Percentiles rank a stretch among this genome's conserved stretches.
Evolutionary conservation across 257 asterid species (phyloP).

Genomic region (Fraxinus anomala): DNA sequence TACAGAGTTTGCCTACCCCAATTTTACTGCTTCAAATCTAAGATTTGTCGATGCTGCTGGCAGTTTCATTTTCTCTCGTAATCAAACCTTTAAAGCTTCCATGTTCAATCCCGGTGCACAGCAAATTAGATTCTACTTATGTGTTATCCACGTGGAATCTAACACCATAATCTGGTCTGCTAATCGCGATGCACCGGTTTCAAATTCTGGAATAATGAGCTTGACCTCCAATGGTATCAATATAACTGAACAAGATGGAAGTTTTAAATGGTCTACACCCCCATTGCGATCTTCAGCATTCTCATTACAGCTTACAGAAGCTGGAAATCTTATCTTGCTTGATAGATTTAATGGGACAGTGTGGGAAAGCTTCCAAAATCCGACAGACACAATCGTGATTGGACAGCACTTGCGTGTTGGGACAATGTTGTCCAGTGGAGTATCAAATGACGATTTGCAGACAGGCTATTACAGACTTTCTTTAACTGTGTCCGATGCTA

Average conservation of each 20-base stretch:
- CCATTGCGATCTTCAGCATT: constrained; percentile 29
- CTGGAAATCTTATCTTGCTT: constrained; percentile 69
- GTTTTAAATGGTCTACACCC: constrained; percentile 58
- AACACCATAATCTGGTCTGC: constrained; percentile 68
- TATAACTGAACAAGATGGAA: constrained; percentile 39
- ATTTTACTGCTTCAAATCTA: constrained; percentile 50
- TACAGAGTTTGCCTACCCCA: constrained; percentile 55
- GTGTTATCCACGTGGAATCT: constrained; percentile 58
- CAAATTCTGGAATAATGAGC: constrained; percentile 40
- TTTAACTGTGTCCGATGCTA: constrained; percentile 47
- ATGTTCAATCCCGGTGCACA: constrained; percentile 48
- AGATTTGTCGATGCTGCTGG: constrained; percentile 41
- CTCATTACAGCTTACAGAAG: constrained; percentile 46
- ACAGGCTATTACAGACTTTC: constrained; percentile 48
- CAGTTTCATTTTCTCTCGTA: constrained; percentile 53
- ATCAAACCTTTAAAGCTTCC: constrained; percentile 59
- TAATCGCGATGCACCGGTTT: constrained; percentile 57
- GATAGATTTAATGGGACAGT: constrained; percentile 43
- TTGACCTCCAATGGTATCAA: constrained; percentile 45
- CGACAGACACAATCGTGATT: constrained; percentile 63
- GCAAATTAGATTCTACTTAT: constrained; percentile 48
- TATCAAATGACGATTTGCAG: constrained; percentile 43
- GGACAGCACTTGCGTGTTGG: constrained; percentile 50
- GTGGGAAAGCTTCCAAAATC: constrained; percentile 71
- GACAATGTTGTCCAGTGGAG: constrained; percentile 36